These are phyloP conservation scores for Syzygium grande DNA, from an alignment of 345 rosid species.

Conservation along the genomic window DNA sequence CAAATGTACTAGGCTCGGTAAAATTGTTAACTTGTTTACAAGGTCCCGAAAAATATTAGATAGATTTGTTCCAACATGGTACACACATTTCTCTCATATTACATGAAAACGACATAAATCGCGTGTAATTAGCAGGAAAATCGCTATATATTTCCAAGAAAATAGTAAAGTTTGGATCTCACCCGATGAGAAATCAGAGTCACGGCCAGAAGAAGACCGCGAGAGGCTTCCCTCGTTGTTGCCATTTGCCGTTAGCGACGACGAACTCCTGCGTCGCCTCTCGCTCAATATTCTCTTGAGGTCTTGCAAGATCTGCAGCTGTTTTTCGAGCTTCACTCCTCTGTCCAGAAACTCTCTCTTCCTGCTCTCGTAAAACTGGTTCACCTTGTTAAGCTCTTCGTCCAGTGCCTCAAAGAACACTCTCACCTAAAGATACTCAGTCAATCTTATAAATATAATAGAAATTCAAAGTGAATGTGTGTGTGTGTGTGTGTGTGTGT, in stretches of 20 bases:
- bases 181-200: background rate
- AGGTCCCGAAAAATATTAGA: no score
- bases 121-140: background rate
- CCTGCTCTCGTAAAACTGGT: constrained; percentile 62
- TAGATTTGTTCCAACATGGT: no score
- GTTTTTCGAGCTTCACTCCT: constrained; percentile 68
- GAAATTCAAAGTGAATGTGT: background rate
- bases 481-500: background rate
- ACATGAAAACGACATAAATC: background rate
- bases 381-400: constrained; percentile 79
- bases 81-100: background rate
- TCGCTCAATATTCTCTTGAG: constrained; percentile 45
- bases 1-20: no score
- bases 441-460: background rate
- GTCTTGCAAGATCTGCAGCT: constrained; percentile 53
- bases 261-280: constrained; percentile 24
- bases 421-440: constrained; percentile 27
- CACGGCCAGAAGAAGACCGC: constrained; percentile 29
- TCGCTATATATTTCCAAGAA: background rate
- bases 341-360: constrained; percentile 77
- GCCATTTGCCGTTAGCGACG: background rate
- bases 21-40: no score
- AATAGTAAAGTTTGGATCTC: background rate
- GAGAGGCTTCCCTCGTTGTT: background rate
- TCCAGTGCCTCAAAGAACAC: constrained; percentile 61